These are phyloP conservation scores for Oemleria cerasiformis DNA, from an alignment of 306 rosid species.

Conservation along the genomic window DNA sequence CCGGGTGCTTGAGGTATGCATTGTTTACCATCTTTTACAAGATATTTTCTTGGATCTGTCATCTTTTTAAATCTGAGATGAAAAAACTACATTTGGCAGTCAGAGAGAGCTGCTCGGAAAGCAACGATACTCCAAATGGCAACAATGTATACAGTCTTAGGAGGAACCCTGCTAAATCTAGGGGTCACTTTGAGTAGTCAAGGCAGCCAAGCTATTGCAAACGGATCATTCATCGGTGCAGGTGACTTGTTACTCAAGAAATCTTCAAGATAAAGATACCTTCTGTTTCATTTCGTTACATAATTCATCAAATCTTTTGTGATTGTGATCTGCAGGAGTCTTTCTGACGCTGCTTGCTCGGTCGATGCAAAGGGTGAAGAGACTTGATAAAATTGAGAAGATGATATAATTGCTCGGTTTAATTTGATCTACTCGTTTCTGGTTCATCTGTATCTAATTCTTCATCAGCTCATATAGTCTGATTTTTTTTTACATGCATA, in stretches of 20 bases:
- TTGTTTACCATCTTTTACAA: not conserved
- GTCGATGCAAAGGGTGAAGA: constrained; percentile 70
- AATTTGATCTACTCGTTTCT: not conserved
- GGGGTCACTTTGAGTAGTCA: constrained; percentile 74
- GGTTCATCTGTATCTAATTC: not conserved
- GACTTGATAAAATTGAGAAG: constrained; percentile 74
- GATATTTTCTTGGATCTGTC: not conserved
- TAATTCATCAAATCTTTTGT: not conserved
- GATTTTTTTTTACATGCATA: constrained; percentile 14
- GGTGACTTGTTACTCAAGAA: constrained; percentile 39
- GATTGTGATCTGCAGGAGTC: constrained; percentile 49
- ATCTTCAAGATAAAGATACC: not conserved
- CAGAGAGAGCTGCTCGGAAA: constrained; percentile 90
- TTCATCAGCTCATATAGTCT: not conserved
- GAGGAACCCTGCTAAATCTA: constrained; percentile 76
- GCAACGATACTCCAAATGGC: constrained; percentile 87
- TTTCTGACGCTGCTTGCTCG: constrained; percentile 52
- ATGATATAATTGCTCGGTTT: constrained; percentile 40
- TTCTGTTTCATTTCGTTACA: constrained; percentile 10
- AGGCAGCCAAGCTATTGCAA: constrained; percentile 64
- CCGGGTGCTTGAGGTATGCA: constrained; percentile 81
- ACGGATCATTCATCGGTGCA: constrained; percentile 86
- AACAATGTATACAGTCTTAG: constrained; percentile 70
- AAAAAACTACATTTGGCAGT: constrained; percentile 39
- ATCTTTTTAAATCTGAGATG: not conserved